phyloP scores from a whole-genome alignment of 768 basidiomycete genomes.

The Favolaschia claudopus region DNA sequence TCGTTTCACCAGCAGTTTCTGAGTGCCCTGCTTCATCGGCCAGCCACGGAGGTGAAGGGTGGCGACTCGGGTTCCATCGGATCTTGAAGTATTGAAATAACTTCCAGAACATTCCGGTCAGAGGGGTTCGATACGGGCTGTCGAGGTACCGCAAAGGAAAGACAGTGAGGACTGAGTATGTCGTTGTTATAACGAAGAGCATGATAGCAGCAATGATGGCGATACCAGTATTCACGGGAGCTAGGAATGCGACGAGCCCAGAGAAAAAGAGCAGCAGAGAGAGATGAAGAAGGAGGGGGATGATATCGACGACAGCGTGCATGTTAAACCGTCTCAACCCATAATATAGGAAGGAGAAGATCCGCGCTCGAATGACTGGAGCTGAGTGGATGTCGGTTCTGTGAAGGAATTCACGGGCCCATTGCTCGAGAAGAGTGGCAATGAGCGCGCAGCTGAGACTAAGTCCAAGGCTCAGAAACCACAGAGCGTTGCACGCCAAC shows the following conservation, averaged over 20 bases:
- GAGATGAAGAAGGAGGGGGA: constrained; percentile 3
- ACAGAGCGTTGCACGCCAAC: not conserved
- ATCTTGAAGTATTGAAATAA: not conserved
- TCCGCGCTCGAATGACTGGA: no score
- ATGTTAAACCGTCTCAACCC: constrained; percentile 2
- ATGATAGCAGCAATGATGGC: not conserved
- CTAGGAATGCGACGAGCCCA: constrained; percentile 4
- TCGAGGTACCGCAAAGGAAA: no score
- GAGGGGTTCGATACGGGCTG: constrained; percentile 7
- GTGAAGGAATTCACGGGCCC: not conserved
- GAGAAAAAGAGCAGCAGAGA: not conserved
- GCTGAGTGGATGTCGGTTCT: not conserved
- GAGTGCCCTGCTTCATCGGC: no score
- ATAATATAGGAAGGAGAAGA: no score
- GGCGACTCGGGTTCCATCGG: no score
- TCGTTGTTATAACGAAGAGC: not conserved
- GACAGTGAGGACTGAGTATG: constrained; percentile 1
- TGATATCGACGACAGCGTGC: constrained; percentile 3
- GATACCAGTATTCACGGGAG: not conserved
- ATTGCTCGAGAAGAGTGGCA: no score
- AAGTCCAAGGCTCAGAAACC: no score
- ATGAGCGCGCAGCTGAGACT: no score
- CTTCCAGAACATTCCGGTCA: not conserved
- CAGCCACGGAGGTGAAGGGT: no score
- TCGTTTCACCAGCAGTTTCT: no score